Conservation (phyloP, 1,139 yeast genomes). For the Zygotorulaspora mrakii region DNA sequence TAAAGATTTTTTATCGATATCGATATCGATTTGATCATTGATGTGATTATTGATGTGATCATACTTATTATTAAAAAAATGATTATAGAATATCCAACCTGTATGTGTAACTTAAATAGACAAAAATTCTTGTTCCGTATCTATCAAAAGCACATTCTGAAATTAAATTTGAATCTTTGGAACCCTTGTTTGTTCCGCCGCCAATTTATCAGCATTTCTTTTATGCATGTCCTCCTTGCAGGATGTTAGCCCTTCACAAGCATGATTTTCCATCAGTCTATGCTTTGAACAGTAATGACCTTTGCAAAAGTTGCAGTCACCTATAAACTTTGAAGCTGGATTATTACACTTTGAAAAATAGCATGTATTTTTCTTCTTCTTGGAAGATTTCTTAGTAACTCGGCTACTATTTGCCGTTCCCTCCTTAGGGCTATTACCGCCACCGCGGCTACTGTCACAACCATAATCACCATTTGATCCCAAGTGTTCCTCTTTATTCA, state of each 20-base stretch:
- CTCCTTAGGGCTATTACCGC: conserved; percentile 1
- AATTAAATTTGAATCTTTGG: conserved; percentile 41
- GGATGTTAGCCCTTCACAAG: conserved; percentile 70
- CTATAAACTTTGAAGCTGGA: conserved; percentile 75
- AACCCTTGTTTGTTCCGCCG: conserved; percentile 45
- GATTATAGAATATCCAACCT: conserved; percentile 1
- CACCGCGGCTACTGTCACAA: conserved; percentile 6
- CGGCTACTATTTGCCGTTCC: conserved; percentile 7
- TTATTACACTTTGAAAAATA: conserved; percentile 59
- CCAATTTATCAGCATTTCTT: conserved; percentile 46
- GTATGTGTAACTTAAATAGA: background rate
- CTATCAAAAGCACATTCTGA: too few species aligned
- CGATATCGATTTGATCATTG: too few species aligned
- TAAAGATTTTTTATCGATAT: too few species aligned
- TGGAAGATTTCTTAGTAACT: conserved; percentile 20
- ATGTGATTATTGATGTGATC: conserved; percentile 2
- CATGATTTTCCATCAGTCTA: conserved; percentile 79
- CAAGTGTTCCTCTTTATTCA: background rate
- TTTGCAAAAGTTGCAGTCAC: conserved; percentile 80
- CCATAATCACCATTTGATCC: background rate
- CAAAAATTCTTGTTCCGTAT: too few species aligned
- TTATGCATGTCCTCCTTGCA: conserved; percentile 81
- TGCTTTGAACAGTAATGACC: conserved; percentile 89
- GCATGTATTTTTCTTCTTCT: conserved; percentile 60
- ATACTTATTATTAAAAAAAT: background rate